These are phyloP conservation scores for Themeda triandra DNA, from an alignment of 176 grass and related monocot species.

Conservation along the genomic window DNA sequence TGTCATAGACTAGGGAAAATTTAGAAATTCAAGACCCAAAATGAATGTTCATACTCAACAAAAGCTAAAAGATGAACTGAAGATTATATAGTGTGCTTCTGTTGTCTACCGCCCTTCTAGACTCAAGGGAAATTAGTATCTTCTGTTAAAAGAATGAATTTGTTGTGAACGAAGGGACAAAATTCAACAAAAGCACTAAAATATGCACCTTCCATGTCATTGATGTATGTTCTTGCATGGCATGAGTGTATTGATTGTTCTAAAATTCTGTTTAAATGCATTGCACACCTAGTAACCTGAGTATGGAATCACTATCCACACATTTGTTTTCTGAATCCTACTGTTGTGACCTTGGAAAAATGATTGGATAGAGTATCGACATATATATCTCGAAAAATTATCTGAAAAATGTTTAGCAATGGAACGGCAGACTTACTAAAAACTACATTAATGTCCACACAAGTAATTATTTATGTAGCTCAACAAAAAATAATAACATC, in stretches of 20 bases:
- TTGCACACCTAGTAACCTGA: neutral
- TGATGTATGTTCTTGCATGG: neutral
- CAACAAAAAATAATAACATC: neutral
- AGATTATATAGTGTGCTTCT: neutral
- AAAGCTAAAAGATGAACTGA: neutral
- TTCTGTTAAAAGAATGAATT: neutral
- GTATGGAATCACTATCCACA: neutral
- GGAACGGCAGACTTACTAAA: neutral
- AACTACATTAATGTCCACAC: neutral
- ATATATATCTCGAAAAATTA: neutral
- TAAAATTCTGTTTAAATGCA: neutral
- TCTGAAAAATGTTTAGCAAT: neutral
- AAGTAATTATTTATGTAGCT: neutral
- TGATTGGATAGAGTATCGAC: neutral
- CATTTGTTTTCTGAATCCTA: neutral
- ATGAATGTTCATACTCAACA: neutral
- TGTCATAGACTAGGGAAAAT: neutral
- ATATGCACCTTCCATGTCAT: neutral
- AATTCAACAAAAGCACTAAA: neutral
- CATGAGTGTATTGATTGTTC: neutral
- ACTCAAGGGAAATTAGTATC: neutral
- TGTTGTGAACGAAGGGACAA: neutral
- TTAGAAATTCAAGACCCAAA: neutral
- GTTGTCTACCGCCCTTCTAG: neutral
- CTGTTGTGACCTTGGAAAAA: neutral